Evolutionary conservation across 208 protist species (phyloP), one percentile per base, ranked within the genome.

Genomic region (Acanthamoeba castellanii): DNA sequence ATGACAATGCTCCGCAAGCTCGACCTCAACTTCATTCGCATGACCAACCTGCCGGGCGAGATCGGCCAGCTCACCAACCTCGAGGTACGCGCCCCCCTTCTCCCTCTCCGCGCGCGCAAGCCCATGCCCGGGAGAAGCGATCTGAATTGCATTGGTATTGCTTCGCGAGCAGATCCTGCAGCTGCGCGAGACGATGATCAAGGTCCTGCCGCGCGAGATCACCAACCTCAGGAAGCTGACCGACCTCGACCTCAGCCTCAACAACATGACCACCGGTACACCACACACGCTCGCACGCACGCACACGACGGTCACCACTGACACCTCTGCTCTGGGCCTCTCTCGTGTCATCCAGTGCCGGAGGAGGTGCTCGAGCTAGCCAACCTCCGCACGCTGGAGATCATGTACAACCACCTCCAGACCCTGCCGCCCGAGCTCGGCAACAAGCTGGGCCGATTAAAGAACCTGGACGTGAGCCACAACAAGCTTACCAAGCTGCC

Each of bases 401-500:
- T 78, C 32, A 93, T 93, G 88, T 93, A 93, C 64, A 93, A 93
- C 64, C 55, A 93, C n/a, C 66, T 93, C 20, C 34, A 47, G 47
- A 61, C 55, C 8, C 64, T 93, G 45, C 88, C 88, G 9, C 18
- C 34, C 11, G 66, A 93, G 0, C 91, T 93, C 42, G 88, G 88
- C n/a, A 34, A 78, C 61, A 93, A 93, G 88, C 88, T 93, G 20
- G 20, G 45, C 22, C 88, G 88, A 30, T 13, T 93, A 25, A 93
- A 93, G 66, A 93, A 93, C 64, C 34, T 93, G 37, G 88, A 93
- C 34, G 88, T 93, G 22, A 93, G 88, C 88, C 88, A 93, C 66
- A 93, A 93, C 88, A 93, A 93, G 66, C 42, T 93, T 0, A 81
- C 88, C 64, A 93, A 93, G 88, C 88, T 93, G n/a, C 88, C 88